Conservation (phyloP, 1,284 basidiomycete species). For the Heterobasidion occidentale region DNA sequence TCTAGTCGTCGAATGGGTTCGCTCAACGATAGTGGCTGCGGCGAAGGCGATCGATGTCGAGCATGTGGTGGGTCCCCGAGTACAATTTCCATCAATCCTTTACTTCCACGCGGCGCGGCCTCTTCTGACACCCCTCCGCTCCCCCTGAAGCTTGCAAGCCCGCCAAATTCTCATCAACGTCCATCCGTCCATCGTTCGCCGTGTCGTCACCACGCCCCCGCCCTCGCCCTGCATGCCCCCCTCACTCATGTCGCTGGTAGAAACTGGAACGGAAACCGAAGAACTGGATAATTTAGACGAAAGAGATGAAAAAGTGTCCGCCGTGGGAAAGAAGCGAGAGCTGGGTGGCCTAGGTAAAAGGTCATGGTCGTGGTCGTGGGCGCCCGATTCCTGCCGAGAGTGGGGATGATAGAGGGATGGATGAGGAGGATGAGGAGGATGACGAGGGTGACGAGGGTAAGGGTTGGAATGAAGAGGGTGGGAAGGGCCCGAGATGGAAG, state of each 20-base stretch:
- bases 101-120: too few species aligned
- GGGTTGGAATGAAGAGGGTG: not conserved
- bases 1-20: too few species aligned
- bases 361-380: not conserved
- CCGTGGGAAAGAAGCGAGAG: constrained; percentile 1
- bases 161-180: not conserved
- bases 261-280: not conserved
- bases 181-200: not conserved
- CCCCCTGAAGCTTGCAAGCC: not conserved
- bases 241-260: not conserved
- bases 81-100: too few species aligned
- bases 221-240: not conserved
- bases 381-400: not conserved
- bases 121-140: not conserved
- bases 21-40: too few species aligned
- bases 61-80: too few species aligned
- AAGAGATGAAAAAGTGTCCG: constrained; percentile 6
- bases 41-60: too few species aligned
- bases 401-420: constrained; percentile 1
- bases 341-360: not conserved
- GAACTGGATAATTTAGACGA: constrained; percentile 13
- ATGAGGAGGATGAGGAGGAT: too few species aligned
- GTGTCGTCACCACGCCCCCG: too few species aligned
- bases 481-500: not conserved
- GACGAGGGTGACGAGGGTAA: not conserved